Evolutionary conservation across 352 stramenopile species (phyloP).

Genomic region (Pythium aquatile): DNA sequence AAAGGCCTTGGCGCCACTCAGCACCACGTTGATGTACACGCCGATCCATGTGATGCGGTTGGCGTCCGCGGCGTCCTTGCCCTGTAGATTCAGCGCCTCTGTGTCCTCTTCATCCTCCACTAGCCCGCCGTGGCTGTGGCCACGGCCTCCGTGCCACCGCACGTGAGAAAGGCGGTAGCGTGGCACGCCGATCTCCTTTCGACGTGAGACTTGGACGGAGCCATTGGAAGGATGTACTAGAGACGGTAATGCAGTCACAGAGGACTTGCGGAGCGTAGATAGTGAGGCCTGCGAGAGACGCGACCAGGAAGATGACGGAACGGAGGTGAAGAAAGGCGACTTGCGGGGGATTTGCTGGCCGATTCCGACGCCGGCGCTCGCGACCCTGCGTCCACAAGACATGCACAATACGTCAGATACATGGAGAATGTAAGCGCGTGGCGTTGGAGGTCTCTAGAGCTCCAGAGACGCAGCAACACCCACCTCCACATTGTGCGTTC

Average conservation of each 20-base stretch:
- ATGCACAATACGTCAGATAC: not conserved
- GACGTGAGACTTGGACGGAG: not conserved
- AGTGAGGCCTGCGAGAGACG: not conserved
- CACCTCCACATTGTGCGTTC: constrained; percentile 24
- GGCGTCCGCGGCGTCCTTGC: constrained; percentile 37
- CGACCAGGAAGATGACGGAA: constrained; percentile 2
- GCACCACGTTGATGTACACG: constrained; percentile 66
- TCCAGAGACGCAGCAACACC: not conserved
- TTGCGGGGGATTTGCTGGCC: constrained; percentile 14
- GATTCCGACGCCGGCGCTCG: constrained; percentile 25
- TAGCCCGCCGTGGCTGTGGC: constrained; percentile 30
- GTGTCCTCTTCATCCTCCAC: constrained; percentile 23
- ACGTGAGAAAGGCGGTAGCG: constrained; percentile 1
- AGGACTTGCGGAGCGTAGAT: not conserved
- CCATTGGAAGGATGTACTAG: not conserved
- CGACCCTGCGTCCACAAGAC: constrained; percentile 1
- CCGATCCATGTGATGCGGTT: constrained; percentile 74
- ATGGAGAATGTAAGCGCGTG: not conserved
- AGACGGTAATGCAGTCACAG: not conserved
- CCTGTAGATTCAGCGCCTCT: constrained; percentile 29
- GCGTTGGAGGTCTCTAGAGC: not conserved
- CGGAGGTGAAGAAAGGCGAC: not conserved
- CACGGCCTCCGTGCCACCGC: constrained; percentile 24
- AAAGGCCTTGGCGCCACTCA: constrained; percentile 66
- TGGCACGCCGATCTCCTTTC: not conserved